Percentiles rank a stretch among this genome's conserved stretches.
These are phyloP conservation scores for Calycina marina DNA, from an alignment of 2,329 filamentous ascomycete genomes.

Conservation along the genomic window DNA sequence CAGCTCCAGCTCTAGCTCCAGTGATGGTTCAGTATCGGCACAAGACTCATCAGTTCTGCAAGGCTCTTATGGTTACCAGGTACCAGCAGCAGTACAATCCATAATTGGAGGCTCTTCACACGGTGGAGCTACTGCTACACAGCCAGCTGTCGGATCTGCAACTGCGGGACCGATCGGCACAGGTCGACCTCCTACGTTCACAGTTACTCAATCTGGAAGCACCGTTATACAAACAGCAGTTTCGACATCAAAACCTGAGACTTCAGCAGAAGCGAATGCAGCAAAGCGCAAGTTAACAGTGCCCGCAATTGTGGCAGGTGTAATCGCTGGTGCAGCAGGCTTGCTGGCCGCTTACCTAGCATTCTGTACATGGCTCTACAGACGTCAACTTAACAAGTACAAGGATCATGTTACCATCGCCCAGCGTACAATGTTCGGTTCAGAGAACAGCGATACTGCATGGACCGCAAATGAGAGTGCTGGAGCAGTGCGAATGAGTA, in stretches of 20 bases:
- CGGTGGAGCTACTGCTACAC: constrained; percentile 52
- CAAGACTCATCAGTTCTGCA: constrained; percentile 29
- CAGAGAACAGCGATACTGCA: constrained; percentile 20
- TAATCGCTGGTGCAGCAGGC: constrained; percentile 51
- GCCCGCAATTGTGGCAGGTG: constrained; percentile 32
- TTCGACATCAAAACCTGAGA: constrained; percentile 18
- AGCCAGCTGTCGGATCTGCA: constrained; percentile 44
- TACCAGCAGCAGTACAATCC: constrained; percentile 46
- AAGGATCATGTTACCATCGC: constrained; percentile 52
- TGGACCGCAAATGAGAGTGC: constrained; percentile 1
- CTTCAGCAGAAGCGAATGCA: constrained; percentile 6
- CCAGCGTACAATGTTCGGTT: constrained; percentile 38
- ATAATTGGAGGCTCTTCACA: constrained; percentile 45
- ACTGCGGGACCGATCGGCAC: constrained; percentile 58
- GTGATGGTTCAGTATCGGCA: neutral
- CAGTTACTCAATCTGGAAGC: constrained; percentile 36
- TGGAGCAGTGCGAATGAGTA: neutral
- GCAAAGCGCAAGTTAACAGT: constrained; percentile 21
- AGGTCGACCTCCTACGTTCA: constrained; percentile 55
- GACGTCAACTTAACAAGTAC: constrained; percentile 55
- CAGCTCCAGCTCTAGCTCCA: constrained; percentile 27
- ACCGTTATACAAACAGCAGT: constrained; percentile 28
- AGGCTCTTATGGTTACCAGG: constrained; percentile 48
- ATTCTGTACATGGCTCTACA: constrained; percentile 61
- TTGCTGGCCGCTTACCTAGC: constrained; percentile 49